Percentiles rank a stretch among this genome's conserved stretches.
These are phyloP conservation scores for Filobasidium floriforme DNA, from an alignment of 768 basidiomycete species.

Conservation along the genomic window DNA sequence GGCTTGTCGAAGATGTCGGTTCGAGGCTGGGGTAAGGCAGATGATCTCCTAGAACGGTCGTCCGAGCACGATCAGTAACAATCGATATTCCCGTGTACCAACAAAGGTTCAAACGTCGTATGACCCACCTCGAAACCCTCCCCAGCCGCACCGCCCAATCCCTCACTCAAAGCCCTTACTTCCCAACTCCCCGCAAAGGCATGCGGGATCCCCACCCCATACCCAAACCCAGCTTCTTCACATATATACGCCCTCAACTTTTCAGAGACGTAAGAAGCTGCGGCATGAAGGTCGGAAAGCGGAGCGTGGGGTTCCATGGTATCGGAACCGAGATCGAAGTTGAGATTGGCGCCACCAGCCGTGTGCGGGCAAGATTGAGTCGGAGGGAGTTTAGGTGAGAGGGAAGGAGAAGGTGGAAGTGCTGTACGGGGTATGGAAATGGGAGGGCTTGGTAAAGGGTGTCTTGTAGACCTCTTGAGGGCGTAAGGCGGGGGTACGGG, in stretches of 20 bases:
- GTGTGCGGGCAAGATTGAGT: background rate
- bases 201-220: constrained; percentile 15
- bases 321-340: background rate
- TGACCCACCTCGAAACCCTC: constrained; percentile 5
- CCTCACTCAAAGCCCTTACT: constrained; percentile 6
- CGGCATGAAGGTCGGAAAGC: constrained; percentile 6
- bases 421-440: background rate
- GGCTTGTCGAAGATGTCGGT: constrained; percentile 17
- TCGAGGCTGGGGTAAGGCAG: constrained; percentile 14
- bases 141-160: background rate
- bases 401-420: constrained; percentile 1
- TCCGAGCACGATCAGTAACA: too few relatives aligned
- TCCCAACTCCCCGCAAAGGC: constrained; percentile 16
- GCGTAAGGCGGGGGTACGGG: background rate
- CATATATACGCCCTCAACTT: background rate
- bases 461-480: background rate
- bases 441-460: background rate
- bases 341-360: background rate
- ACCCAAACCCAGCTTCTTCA: constrained; percentile 1
- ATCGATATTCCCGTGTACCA: too few relatives aligned
- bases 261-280: constrained; percentile 7
- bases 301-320: constrained; percentile 8
- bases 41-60: constrained; percentile 21
- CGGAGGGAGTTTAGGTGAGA: background rate
- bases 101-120: too few relatives aligned